phyloP scores from a whole-genome alignment of 1,139 yeast species.

The Spencermartinsiella ligniputridi region DNA sequence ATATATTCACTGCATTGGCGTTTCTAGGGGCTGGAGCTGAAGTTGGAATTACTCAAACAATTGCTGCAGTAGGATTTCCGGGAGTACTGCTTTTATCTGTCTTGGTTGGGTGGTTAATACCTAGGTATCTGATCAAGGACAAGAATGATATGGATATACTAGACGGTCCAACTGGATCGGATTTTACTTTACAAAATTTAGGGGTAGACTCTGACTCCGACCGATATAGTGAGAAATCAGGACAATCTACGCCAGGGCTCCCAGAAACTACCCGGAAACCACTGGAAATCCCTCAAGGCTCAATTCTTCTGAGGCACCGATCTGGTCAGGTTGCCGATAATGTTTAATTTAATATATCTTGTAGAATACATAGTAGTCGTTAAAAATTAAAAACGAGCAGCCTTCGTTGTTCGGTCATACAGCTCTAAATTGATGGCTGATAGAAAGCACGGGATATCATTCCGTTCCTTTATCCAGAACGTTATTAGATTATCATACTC shows the following conservation, averaged over 20 bases:
- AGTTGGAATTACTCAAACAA: conserved; percentile 78
- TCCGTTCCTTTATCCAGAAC: conserved; percentile 65
- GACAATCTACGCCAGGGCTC: not conserved
- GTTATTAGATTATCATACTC: conserved; percentile 55
- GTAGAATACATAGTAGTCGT: not conserved
- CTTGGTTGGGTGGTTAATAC: conserved; percentile 58
- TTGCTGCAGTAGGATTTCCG: conserved; percentile 94
- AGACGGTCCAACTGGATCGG: conserved; percentile 74
- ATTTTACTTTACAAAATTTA: conserved; percentile 42
- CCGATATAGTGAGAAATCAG: not conserved
- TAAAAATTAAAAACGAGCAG: conserved; percentile 18
- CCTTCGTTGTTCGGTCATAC: conserved; percentile 40
- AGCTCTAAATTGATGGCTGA: conserved; percentile 70
- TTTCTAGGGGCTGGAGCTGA: conserved; percentile 71
- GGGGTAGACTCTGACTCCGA: conserved; percentile 1
- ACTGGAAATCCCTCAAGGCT: not conserved
- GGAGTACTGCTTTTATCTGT: conserved; percentile 70
- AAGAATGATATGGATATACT: conserved; percentile 53
- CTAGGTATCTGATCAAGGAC: conserved; percentile 53
- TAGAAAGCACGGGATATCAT: conserved; percentile 73
- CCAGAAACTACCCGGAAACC: not conserved
- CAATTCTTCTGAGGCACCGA: not conserved
- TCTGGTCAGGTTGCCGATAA: not conserved
- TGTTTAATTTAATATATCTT: not conserved
- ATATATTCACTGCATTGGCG: conserved; percentile 54